A percentile compares a stretch with the other conserved stretches of the same genome.
Conservation (phyloP, 2,329 filamentous ascomycete species). For the Pseudodiploospora longispora region DNA sequence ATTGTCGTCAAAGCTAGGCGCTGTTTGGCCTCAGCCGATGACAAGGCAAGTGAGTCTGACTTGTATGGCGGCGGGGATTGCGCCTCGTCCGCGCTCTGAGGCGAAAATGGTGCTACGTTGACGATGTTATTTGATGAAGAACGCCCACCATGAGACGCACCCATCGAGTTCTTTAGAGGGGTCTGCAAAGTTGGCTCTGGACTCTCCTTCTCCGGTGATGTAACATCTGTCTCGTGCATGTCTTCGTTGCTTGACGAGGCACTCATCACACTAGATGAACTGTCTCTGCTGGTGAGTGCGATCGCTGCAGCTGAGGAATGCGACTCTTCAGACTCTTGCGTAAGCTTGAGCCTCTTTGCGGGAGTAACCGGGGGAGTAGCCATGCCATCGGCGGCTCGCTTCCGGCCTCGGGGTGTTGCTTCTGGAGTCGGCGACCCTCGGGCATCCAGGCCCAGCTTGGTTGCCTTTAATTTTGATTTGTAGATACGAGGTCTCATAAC, state of each 20-base stretch:
- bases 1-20: conserved; percentile 16
- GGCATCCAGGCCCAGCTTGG: conserved; percentile 23
- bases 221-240: conserved; percentile 34
- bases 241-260: conserved; percentile 20
- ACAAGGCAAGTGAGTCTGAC: neutral
- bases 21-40: neutral
- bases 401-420: conserved; percentile 22
- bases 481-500: conserved; percentile 44
- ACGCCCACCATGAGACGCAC: neutral
- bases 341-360: conserved; percentile 38
- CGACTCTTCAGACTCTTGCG: conserved; percentile 17
- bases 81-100: conserved; percentile 19
- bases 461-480: conserved; percentile 29
- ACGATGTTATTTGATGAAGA: neutral
- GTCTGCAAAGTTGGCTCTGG: conserved; percentile 29
- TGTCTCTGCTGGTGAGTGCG: conserved; percentile 27
- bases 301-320: conserved; percentile 7
- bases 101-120: conserved; percentile 20
- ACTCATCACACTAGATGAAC: conserved; percentile 24
- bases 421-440: conserved; percentile 24
- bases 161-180: conserved; percentile 11
- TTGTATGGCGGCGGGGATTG: conserved; percentile 16
- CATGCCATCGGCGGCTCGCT: conserved; percentile 35
- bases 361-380: conserved; percentile 49
- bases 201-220: conserved; percentile 42